Conservation (phyloP, 352 stramenopile species). For the Phytophthora rubi region DNA sequence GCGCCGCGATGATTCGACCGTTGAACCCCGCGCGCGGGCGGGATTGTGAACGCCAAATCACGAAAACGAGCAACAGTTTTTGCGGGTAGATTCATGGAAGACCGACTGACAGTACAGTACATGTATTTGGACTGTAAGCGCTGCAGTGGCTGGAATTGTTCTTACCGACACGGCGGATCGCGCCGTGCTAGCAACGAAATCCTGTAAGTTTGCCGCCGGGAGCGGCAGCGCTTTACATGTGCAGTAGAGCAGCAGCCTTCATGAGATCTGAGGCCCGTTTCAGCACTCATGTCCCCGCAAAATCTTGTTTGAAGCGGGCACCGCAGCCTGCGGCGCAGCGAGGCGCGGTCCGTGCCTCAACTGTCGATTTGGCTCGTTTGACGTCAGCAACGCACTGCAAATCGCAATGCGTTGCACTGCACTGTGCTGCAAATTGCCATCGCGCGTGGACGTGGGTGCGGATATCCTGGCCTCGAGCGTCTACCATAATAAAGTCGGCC, state of each 20-base stretch:
- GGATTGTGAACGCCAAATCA: conserved; percentile 30
- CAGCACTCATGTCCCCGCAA: conserved; percentile 13
- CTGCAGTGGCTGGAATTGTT: not conserved
- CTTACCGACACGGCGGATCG: conserved; percentile 6
- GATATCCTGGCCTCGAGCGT: conserved; percentile 23
- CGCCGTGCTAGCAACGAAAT: conserved; percentile 9
- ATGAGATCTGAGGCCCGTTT: not conserved
- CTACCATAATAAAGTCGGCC: not conserved
- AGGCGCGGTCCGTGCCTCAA: conserved; percentile 4
- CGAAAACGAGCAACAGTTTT: conserved; percentile 20
- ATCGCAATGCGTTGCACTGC: conserved; percentile 7
- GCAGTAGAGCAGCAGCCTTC: not conserved
- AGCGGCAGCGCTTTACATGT: too few species aligned
- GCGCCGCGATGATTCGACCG: not conserved
- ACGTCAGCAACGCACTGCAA: conserved; percentile 3
- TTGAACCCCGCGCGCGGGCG: conserved; percentile 3
- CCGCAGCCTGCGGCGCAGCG: conserved; percentile 15
- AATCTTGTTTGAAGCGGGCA: conserved; percentile 20
- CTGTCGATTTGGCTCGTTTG: conserved; percentile 34
- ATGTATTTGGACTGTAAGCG: not conserved
- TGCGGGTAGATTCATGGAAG: not conserved
- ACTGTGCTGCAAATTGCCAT: not conserved
- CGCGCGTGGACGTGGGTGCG: conserved; percentile 11
- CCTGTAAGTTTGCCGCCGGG: too few species aligned
- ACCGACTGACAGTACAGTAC: too few species aligned